These are phyloP conservation scores for Cryptosporidium ryanae DNA, from an alignment of 169 alveolate species.

Conservation along the genomic window DNA sequence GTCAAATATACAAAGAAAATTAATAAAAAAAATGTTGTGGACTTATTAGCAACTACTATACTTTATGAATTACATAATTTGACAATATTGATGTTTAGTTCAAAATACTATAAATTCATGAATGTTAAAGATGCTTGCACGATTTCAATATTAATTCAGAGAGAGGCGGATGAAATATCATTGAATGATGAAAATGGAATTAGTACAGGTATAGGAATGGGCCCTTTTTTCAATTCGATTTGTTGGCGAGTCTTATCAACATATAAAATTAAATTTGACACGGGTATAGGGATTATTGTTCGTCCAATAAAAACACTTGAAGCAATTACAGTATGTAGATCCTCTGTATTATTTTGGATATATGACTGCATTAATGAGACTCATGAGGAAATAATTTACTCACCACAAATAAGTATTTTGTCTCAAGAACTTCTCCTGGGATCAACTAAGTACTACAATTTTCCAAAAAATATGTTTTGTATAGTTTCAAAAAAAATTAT, in stretches of 20 bases:
- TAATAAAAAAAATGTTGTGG: background rate
- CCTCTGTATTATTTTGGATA: constrained; percentile 43
- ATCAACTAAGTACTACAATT: constrained; percentile 23
- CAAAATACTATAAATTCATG: constrained; percentile 45
- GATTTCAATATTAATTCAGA: constrained; percentile 25
- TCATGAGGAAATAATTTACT: background rate
- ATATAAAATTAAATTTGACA: constrained; percentile 27
- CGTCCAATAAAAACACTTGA: constrained; percentile 62
- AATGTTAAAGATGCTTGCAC: constrained; percentile 8
- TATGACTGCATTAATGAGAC: constrained; percentile 17
- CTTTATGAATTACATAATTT: constrained; percentile 26
- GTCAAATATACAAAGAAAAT: background rate
- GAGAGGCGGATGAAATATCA: constrained; percentile 1
- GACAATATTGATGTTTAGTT: constrained; percentile 47
- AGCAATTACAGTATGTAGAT: constrained; percentile 45
- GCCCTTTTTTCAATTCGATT: constrained; percentile 42
- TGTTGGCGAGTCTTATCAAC: constrained; percentile 63
- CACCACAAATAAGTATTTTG: constrained; percentile 45
- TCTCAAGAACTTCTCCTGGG: constrained; percentile 57
- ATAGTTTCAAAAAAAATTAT: constrained; percentile 40
- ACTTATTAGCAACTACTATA: constrained; percentile 36
- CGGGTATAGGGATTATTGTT: constrained; percentile 27
- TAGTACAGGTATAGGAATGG: background rate
- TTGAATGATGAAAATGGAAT: background rate
- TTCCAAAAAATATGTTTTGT: constrained; percentile 41